These are phyloP conservation scores for Claviceps sp. DNA, from an alignment of 2,329 filamentous ascomycete species.

Conservation along the genomic window DNA sequence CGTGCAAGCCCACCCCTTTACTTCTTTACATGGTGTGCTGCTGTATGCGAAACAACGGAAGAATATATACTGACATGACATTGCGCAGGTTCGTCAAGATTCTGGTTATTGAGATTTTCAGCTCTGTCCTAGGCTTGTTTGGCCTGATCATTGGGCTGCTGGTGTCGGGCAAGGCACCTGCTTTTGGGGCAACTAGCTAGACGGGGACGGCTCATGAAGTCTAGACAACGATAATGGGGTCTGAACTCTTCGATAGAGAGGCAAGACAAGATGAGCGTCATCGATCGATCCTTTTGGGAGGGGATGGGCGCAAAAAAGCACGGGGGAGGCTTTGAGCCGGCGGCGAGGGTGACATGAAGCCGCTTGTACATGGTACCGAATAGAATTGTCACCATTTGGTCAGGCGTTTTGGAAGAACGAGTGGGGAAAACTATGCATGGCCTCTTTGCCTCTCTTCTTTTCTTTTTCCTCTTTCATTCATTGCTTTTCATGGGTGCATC, in stretches of 20 bases:
- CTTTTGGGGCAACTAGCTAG: conserved; percentile 9
- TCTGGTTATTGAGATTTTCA: conserved; percentile 98
- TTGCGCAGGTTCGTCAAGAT: conserved; percentile 82
- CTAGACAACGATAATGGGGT: neutral
- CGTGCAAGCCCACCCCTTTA: conserved; percentile 22
- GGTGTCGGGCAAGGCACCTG: conserved; percentile 64
- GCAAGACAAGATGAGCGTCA: neutral
- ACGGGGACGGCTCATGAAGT: neutral
- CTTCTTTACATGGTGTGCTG: neutral
- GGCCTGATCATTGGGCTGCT: conserved; percentile 90
- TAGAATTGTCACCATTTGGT: conserved; percentile 18
- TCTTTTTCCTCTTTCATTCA: neutral
- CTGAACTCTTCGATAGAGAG: neutral
- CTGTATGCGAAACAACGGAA: no score
- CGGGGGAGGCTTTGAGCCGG: neutral
- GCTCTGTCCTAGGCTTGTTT: conserved; percentile 90
- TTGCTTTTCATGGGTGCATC: conserved; percentile 18
- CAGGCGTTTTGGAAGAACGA: conserved; percentile 29
- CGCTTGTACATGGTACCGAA: conserved; percentile 21
- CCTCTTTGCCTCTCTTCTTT: conserved; percentile 1
- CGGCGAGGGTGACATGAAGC: neutral
- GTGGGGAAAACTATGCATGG: conserved; percentile 14
- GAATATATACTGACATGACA: conserved; percentile 11
- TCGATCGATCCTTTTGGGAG: neutral
- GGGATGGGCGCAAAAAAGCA: neutral